Percentiles rank a stretch among this genome's conserved stretches.
These are phyloP conservation scores for Rhynchosporium graminicola DNA, from an alignment of 2,329 filamentous ascomycete genomes.

Conservation along the genomic window DNA sequence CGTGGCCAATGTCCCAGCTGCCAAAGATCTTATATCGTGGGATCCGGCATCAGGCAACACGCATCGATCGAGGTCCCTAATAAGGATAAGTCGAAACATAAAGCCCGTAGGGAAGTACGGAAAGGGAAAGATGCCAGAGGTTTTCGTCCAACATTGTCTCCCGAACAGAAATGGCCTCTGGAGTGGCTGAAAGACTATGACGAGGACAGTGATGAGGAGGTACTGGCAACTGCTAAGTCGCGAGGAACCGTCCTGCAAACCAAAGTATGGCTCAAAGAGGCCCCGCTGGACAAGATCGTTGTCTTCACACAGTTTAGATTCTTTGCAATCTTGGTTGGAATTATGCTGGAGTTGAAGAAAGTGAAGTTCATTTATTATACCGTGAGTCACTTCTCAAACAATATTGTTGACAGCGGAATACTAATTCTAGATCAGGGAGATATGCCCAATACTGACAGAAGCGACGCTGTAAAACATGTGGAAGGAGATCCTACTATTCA, in stretches of 20 bases:
- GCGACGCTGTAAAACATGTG: conserved; percentile 49
- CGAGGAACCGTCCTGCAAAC: conserved; percentile 37
- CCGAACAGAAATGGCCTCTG: neutral
- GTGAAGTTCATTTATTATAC: conserved; percentile 44
- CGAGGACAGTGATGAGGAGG: neutral
- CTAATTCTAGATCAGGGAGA: conserved; percentile 46
- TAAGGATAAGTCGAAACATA: neutral
- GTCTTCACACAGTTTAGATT: conserved; percentile 58
- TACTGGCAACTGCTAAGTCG: conserved; percentile 43
- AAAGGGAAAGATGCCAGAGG: conserved; percentile 3
- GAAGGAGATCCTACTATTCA: conserved; percentile 39
- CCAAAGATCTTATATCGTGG: neutral
- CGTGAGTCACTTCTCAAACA: neutral
- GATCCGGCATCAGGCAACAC: neutral
- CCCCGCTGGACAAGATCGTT: conserved; percentile 53
- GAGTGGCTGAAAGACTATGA: conserved; percentile 9
- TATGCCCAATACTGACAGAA: conserved; percentile 46
- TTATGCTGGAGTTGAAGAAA: conserved; percentile 48
- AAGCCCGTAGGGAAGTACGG: neutral
- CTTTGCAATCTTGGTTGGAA: conserved; percentile 50
- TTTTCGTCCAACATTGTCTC: neutral
- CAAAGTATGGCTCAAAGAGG: conserved; percentile 43
- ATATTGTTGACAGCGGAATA: no score
- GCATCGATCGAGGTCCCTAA: neutral
- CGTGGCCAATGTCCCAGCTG: neutral